phyloP scores from a whole-genome alignment of 2,329 filamentous ascomycete genomes.

The Arthrobotrys musiformis region DNA sequence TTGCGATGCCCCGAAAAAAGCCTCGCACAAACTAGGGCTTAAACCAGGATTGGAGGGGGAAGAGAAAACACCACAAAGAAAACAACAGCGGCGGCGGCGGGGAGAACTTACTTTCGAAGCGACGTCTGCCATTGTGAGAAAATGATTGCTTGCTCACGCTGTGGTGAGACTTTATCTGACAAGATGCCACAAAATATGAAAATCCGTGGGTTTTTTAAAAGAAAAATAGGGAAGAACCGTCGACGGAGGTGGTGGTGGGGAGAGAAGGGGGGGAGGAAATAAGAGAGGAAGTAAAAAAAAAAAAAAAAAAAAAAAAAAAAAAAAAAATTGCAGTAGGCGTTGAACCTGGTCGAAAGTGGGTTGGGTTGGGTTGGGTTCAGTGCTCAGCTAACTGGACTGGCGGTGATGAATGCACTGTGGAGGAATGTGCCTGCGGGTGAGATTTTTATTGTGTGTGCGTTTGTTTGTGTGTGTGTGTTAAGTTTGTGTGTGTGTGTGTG shows the following conservation, averaged over 20 bases:
- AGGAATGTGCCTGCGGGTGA: constrained; percentile 21
- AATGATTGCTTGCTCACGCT: constrained; percentile 47
- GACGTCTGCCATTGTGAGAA: constrained; percentile 46
- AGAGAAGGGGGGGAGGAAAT: neutral
- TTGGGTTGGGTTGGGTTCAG: too few relatives aligned
- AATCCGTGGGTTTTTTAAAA: neutral
- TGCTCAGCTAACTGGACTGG: too few relatives aligned
- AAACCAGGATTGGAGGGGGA: constrained; percentile 18
- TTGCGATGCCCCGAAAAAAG: constrained; percentile 8
- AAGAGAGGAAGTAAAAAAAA: neutral
- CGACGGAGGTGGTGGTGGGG: neutral
- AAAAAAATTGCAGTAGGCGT: too few relatives aligned
- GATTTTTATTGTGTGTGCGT: constrained; percentile 1
- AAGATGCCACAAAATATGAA: constrained; percentile 40
- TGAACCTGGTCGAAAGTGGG: constrained; percentile 22
- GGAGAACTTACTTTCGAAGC: constrained; percentile 43
- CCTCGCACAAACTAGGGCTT: constrained; percentile 52
- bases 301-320: neutral
- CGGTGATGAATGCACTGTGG: constrained; percentile 28
- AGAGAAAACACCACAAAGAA: neutral
- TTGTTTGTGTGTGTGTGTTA: constrained; percentile 36
- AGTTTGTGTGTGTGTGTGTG: constrained; percentile 26
- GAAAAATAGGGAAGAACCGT: neutral
- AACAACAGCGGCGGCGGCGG: neutral
- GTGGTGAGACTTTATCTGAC: constrained; percentile 46